Percentiles rank a stretch among this genome's conserved stretches.
phyloP scores from a whole-genome alignment of 2,329 filamentous ascomycete genomes.

The Samsoniella hepiali region DNA sequence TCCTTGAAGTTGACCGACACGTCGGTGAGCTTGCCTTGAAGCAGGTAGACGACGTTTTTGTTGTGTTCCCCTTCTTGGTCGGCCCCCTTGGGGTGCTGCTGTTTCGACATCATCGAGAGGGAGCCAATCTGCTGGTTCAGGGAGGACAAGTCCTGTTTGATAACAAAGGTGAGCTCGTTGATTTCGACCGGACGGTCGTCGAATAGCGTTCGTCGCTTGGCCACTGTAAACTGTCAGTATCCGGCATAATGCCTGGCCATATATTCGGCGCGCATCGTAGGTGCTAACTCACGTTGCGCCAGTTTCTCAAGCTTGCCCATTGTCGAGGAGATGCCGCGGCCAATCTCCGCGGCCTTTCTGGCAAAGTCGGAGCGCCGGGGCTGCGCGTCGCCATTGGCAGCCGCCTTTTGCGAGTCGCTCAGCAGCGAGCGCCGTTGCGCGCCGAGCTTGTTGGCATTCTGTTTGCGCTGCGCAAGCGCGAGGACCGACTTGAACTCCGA shows the following conservation, averaged over 20 bases:
- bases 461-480: conserved; percentile 75
- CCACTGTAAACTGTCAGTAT: conserved; percentile 53
- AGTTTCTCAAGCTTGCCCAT: conserved; percentile 95
- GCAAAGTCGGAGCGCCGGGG: conserved; percentile 86
- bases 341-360: conserved; percentile 85
- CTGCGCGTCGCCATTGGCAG: conserved; percentile 51
- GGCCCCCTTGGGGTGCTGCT: conserved; percentile 64
- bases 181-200: conserved; percentile 96
- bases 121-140: conserved; percentile 82
- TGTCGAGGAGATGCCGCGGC: conserved; percentile 82
- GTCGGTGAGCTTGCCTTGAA: conserved; percentile 88
- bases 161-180: conserved; percentile 93
- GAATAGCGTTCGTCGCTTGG: conserved; percentile 94
- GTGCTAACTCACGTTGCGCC: conserved; percentile 63
- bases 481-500: conserved; percentile 93
- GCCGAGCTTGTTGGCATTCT: conserved; percentile 72
- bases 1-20: conserved; percentile 97
- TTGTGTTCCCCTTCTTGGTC: conserved; percentile 94
- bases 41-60: conserved; percentile 89
- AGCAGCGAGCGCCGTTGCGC: conserved; percentile 79
- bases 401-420: conserved; percentile 67
- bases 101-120: conserved; percentile 73
- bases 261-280: background rate
- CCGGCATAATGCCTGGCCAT: background rate
- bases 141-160: conserved; percentile 90